Base-by-base conservation (phyloP, 345 rosid genomes). In the Corchorus olitorius region DNA sequence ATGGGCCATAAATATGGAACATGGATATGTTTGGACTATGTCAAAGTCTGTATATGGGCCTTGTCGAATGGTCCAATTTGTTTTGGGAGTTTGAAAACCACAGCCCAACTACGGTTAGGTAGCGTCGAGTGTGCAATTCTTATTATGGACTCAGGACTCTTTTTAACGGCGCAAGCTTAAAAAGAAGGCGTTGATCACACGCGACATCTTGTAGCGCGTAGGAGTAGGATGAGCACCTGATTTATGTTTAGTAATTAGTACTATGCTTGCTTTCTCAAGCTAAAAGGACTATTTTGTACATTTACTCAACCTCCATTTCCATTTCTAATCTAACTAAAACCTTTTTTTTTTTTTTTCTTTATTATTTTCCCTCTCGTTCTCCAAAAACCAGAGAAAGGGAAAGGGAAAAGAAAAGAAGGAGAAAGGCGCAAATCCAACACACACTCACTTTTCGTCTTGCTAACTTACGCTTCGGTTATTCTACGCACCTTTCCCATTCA, bases 321-420 rank as follows among this genome's bases (percentile, higher is more conserved):
- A 4, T 39, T 8, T 6, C 27, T 58, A 53, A 67, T 46, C 64
- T 14, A 72, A 72, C 70, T 52, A n/a, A 15, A 35, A 20, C 52
- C 43, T 39, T 39, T 39, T 39, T 39, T 39, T 39, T 39, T 6
- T 0, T 39, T 39, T 39, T 39, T 39, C 6, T 6, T n/a, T 35
- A 10, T 43, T 78, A 27, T 17, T 74, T 67, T 75, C 79, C 79
- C 77, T 78, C 76, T 76, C 84, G 73, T 76, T 76, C 84, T 77
- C 75, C 80, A 77, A 77, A 70, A 81, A 65, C 83, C 82, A 67
- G 75, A 81, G 73, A 41, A 27, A 27, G 84, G 70, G 56, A 53
- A 39, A 73, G 68, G 78, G 10, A 33, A 19, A 11, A 8, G 3
- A 35, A 33, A 15, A 4, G 41, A 9, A 53, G 14, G 60, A 35